Evolutionary conservation across 2,329 filamentous ascomycete species (phyloP).

Genomic region (Emergomyces pasteurianus): DNA sequence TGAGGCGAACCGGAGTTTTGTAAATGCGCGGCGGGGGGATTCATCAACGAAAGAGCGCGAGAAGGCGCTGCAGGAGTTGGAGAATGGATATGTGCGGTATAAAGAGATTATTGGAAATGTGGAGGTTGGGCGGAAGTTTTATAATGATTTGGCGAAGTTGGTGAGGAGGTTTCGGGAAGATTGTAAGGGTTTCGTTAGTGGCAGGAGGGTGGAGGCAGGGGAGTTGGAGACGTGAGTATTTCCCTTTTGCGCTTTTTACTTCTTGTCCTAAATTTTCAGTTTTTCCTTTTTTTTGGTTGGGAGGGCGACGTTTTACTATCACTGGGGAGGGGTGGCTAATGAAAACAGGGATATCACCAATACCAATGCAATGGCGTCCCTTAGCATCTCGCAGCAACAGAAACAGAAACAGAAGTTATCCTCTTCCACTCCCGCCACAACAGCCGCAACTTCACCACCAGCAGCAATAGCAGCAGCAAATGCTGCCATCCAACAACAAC

Average conservation of each 20-base stretch:
- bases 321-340: not conserved
- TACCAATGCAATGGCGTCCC: conserved; percentile 42
- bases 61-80: conserved; percentile 71
- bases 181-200: conserved; percentile 63
- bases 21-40: conserved; percentile 57
- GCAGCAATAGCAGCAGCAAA: conserved; percentile 1
- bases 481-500: conserved; percentile 23
- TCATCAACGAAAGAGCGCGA: conserved; percentile 63
- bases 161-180: conserved; percentile 77
- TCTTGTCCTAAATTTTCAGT: not conserved
- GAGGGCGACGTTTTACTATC: not conserved
- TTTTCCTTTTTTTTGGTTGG: not conserved
- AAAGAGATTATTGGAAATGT: conserved; percentile 90
- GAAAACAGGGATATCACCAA: conserved; percentile 42
- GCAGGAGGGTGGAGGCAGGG: conserved; percentile 68
- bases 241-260: not conserved
- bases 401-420: conserved; percentile 20
- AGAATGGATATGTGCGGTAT: conserved; percentile 89
- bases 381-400: conserved; percentile 32
- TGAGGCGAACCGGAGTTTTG: conserved; percentile 67
- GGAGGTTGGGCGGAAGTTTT: conserved; percentile 87
- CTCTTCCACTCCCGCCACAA: conserved; percentile 25
- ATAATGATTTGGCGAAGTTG: conserved; percentile 87
- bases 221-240: conserved; percentile 58
- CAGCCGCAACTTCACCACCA: conserved; percentile 8